Percentiles rank a stretch among this genome's conserved stretches.
These are phyloP conservation scores for Salicornia ramosissima DNA, from an alignment of 148 eudicot genomes.

Conservation along the genomic window DNA sequence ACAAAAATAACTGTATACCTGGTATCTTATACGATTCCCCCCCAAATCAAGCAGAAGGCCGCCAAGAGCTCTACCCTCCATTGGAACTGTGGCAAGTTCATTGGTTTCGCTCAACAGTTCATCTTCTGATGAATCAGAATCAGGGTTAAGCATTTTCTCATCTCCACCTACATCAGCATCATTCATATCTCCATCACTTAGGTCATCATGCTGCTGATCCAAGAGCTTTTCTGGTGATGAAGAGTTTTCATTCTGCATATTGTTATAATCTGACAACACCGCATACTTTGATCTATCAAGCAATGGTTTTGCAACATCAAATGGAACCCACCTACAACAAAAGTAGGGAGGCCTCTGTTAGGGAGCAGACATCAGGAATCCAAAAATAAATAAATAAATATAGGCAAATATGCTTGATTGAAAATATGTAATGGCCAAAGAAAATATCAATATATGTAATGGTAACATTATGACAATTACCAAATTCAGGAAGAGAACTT, in stretches of 20 bases:
- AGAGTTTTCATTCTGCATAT: conserved; percentile 34
- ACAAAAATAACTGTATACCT: conserved; percentile 33
- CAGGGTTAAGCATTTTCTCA: conserved; percentile 47
- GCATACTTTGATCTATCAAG: conserved; percentile 65
- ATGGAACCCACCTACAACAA: conserved; percentile 71
- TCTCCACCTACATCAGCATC: conserved; percentile 49
- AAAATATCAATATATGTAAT: too few species aligned
- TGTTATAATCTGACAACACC: conserved; percentile 56
- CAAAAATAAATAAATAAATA: too few species aligned
- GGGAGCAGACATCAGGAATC: conserved; percentile 5
- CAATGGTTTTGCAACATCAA: conserved; percentile 52
- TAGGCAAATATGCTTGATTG: too few species aligned
- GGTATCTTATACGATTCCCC: conserved; percentile 48
- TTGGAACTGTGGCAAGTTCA: conserved; percentile 22
- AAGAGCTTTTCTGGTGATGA: conserved; percentile 26
- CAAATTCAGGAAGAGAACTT: conserved; percentile 35
- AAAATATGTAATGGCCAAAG: too few species aligned
- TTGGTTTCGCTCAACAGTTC: conserved; percentile 43
- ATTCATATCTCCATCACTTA: conserved; percentile 41
- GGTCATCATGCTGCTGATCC: conserved; percentile 46
- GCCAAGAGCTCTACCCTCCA: conserved; percentile 40
- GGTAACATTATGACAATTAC: not conserved
- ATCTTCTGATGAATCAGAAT: conserved; percentile 61
- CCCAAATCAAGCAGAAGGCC: conserved; percentile 51
- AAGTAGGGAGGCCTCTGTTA: conserved; percentile 9